phyloP scores from a whole-genome alignment of 1,284 basidiomycete species.

The Boletellus deceptivus region DNA sequence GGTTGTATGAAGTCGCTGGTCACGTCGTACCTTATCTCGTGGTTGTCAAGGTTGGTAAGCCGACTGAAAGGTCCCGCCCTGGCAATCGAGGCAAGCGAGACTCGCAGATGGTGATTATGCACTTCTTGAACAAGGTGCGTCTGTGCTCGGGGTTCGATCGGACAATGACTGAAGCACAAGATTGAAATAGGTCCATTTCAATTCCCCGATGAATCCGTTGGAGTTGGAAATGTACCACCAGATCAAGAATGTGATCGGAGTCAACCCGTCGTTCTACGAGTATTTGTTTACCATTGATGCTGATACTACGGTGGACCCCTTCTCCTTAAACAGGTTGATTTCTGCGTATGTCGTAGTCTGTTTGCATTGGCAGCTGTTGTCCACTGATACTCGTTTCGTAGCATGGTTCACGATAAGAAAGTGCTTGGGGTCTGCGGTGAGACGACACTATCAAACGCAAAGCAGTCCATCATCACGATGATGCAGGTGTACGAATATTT shows the following conservation, averaged over 20 bases:
- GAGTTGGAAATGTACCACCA: constrained; percentile 99
- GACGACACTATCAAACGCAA: constrained; percentile 86
- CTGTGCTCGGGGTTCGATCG: not conserved
- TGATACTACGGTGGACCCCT: constrained; percentile 89
- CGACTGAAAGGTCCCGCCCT: constrained; percentile 88
- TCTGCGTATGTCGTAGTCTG: constrained; percentile 66
- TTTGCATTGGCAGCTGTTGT: not conserved
- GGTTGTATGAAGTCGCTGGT: constrained; percentile 90
- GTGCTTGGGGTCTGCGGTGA: constrained; percentile 93
- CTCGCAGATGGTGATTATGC: constrained; percentile 94
- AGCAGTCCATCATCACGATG: constrained; percentile 96
- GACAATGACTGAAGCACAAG: not conserved
- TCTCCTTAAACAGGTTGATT: constrained; percentile 86
- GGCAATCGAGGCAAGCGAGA: constrained; percentile 98
- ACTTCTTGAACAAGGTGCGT: constrained; percentile 91
- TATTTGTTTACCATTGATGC: constrained; percentile 97
- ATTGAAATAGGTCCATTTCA: constrained; percentile 82
- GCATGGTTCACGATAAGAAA: constrained; percentile 93
- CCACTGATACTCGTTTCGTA: constrained; percentile 26
- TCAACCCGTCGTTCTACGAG: constrained; percentile 98
- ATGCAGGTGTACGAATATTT: constrained; percentile 99
- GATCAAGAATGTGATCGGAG: constrained; percentile 99
- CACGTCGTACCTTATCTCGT: constrained; percentile 97
- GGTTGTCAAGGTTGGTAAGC: constrained; percentile 96
- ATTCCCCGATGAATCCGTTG: constrained; percentile 92